Percentiles rank a stretch among this genome's conserved stretches.
These are phyloP conservation scores for Termitomyces sp. DNA, from an alignment of 1,284 basidiomycete species.

Conservation along the genomic window DNA sequence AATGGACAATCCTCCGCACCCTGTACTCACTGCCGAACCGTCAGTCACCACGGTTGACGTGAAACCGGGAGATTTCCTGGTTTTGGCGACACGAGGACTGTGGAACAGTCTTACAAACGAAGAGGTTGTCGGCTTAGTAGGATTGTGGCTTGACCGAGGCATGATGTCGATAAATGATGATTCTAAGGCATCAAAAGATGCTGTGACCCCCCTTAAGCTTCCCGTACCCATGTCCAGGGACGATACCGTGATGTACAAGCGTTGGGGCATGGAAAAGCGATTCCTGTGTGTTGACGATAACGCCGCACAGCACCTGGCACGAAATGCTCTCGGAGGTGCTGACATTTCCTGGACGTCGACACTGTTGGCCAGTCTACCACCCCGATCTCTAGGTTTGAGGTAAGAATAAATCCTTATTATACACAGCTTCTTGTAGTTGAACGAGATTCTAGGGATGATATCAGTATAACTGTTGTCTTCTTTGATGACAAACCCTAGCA, in stretches of 20 bases:
- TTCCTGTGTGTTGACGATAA: constrained; percentile 44
- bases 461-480: constrained; percentile 18
- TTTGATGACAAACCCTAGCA: constrained; percentile 12
- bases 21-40: constrained; percentile 48
- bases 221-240: constrained; percentile 20
- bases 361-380: constrained; percentile 27
- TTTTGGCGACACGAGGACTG: constrained; percentile 54
- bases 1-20: neutral
- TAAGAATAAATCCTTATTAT: neutral
- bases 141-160: constrained; percentile 35
- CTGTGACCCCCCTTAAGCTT: constrained; percentile 9
- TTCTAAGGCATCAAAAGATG: neutral
- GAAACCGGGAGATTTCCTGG: constrained; percentile 46
- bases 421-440: neutral
- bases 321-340: constrained; percentile 59
- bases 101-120: constrained; percentile 55
- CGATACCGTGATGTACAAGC: constrained; percentile 29
- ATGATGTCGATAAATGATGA: neutral
- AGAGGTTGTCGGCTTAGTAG: constrained; percentile 55
- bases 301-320: constrained; percentile 49
- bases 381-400: constrained; percentile 6
- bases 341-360: constrained; percentile 43
- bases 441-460: constrained; percentile 12
- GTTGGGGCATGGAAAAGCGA: constrained; percentile 37
- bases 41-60: constrained; percentile 41